Base-by-base conservation (phyloP, 148 eudicot genomes). In the Bassia scoparia region DNA sequence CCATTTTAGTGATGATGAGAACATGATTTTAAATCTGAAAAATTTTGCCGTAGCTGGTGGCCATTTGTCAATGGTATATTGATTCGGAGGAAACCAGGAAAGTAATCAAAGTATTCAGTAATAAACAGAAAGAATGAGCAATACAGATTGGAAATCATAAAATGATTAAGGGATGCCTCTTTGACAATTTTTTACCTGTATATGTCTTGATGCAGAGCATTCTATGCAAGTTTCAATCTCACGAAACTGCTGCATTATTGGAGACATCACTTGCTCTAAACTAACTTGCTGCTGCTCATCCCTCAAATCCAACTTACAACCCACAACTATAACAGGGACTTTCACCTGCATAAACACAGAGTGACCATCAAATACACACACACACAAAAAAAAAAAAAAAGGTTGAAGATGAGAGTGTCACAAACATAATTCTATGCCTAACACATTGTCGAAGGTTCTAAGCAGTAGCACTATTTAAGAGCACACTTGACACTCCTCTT, bases 161-260 rank as follows among this genome's bases (percentile, higher is more conserved):
- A 48, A 8, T 41, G 12, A 27, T 2, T 18, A 1, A 35, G 21
- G 21, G n/a, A 18, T 4, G 49, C 38, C 2, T 3, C 15, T 18
- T 13, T 24, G 14, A 49, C 21, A 6, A n/a, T 56, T 23, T 61
- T 58, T 75, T 80, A 88, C 98, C 96, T 94, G 98, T 78, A 94
- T 94, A 69, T 79, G 87, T 70, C 81, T 91, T 24, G 54, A 76
- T 49, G 98, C 93, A 12, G 98, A 94, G 72, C 98, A 94, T 68
- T 94, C 98, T 26, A 91, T 89, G 74, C 97, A 94, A 61, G 96
- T 94, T 74, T 94, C 98, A 80, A 94, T 94, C 87, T 94, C 98
- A 69, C 96, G 89, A 82, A 89, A 94, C 68, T 91, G 93, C 72
- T 94, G 97, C 98, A 89, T 94, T 53, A 94, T 89, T 41, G 98